Conservation (phyloP, 2,329 filamentous ascomycete genomes). For the Celoporthe dispersa region DNA sequence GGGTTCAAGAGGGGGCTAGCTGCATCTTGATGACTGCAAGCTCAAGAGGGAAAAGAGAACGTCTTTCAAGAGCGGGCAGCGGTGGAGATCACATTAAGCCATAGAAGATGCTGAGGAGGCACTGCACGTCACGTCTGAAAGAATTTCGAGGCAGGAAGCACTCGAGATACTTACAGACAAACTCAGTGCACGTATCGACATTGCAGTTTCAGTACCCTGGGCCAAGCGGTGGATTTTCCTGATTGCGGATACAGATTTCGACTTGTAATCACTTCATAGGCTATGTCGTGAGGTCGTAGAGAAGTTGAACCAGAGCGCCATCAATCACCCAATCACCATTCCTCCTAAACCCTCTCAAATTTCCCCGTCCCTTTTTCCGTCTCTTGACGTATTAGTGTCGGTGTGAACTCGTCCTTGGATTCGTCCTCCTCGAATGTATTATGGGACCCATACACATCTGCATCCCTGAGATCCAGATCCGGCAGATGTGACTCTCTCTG, state of each 20-base stretch:
- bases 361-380: slow-evolving; percentile 1
- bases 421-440: slow-evolving; percentile 12
- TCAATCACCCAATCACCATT: neutral
- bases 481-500: slow-evolving; percentile 26
- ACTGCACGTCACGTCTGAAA: too few species aligned
- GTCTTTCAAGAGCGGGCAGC: too few species aligned
- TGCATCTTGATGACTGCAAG: neutral
- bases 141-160: neutral
- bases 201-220: neutral
- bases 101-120: too few species aligned
- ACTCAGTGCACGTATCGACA: neutral
- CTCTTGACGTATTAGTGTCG: slow-evolving; percentile 15
- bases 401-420: slow-evolving; percentile 17
- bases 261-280: neutral
- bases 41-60: too few species aligned
- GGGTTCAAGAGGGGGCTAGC: neutral
- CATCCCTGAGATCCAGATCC: slow-evolving; percentile 10
- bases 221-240: neutral
- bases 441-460: slow-evolving; percentile 1
- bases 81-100: too few species aligned
- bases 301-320: neutral
- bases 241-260: neutral
- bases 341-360: neutral
- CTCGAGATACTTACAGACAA: neutral
- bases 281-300: neutral